These are phyloP conservation scores for Starmerella sp. DNA, from an alignment of 805 yeast genomes.

Conservation along the genomic window DNA sequence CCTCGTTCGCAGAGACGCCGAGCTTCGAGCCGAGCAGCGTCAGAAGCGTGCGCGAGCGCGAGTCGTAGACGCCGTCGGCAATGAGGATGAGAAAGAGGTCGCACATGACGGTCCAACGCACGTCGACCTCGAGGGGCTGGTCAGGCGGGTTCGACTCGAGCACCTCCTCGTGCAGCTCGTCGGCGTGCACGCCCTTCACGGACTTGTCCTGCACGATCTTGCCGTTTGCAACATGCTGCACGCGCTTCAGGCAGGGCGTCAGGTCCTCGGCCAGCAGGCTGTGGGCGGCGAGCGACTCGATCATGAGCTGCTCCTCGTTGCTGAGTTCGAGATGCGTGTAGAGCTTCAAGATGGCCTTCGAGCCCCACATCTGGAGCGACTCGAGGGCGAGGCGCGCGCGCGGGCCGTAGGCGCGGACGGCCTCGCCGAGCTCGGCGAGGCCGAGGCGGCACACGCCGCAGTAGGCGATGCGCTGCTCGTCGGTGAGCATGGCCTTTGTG, in stretches of 20 bases:
- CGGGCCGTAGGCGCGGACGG: conserved; percentile 39
- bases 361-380: conserved; percentile 76
- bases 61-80: conserved; percentile 77
- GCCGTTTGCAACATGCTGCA: conserved; percentile 10
- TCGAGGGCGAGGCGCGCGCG: conserved; percentile 42
- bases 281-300: conserved; percentile 72
- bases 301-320: conserved; percentile 74
- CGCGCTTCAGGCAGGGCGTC: conserved; percentile 42
- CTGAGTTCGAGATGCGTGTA: conserved; percentile 71
- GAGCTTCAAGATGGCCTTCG: conserved; percentile 54
- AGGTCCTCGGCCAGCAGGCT: conserved; percentile 70
- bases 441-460: conserved; percentile 72
- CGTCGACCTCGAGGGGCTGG: conserved; percentile 45
- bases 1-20: conserved; percentile 51
- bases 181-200: neutral
- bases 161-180: conserved; percentile 15
- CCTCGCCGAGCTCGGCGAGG: conserved; percentile 69
- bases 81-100: conserved; percentile 72
- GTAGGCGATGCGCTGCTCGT: conserved; percentile 81
- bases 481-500: conserved; percentile 70
- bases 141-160: neutral
- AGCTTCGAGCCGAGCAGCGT: conserved; percentile 54
- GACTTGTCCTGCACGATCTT: conserved; percentile 9
- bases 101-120: conserved; percentile 89
- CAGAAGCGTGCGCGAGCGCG: conserved; percentile 76